Evolutionary conservation across 768 basidiomycete genomes (phyloP), one percentile per base, ranked within the genome.

Genomic region (Tylopilus cervinicoccineus): DNA sequence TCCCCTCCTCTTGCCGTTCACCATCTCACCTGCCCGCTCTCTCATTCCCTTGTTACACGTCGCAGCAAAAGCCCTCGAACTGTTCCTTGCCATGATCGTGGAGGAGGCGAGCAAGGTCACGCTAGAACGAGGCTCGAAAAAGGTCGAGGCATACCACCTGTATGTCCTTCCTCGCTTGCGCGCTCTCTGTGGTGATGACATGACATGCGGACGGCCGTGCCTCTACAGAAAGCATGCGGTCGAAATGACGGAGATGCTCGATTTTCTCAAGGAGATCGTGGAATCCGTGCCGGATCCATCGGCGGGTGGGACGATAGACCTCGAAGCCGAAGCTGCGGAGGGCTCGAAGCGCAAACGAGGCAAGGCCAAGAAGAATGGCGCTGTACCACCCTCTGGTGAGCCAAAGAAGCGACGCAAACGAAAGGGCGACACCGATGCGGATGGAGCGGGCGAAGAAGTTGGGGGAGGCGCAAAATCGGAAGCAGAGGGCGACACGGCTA

Each of bases 141-240:
- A 91, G 63, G 82, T 98, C 40, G 92, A 95, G 58, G 83, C 85
- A 0, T 94, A 95, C 70, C 93, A 96, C 69, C 68, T 98, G 94
- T 95, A 56, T 55, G 92, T 84, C 16, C 38, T n/a, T 37, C 11
- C 12, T 44, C 12, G 16, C 32, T 32, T 14, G 24, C 22, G 4
- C 29, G 22, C 33, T 7, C 33, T 17, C n/a, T 4, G 8, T 4
- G 27, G 12, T 28, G 27, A 11, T n/a, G n/a, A n/a, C n/a, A 28
- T 28, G 9, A 28, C 27, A 5, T 11, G 5, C 9, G 27, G n/a
- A n/a, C n/a, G n/a, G n/a, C n/a, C n/a, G n/a, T n/a, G n/a, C n/a
- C n/a, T n/a, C n/a, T n/a, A 34, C 64, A 97, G 94, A 54, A 98
- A 98, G 75, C 89, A 93, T 58, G 91, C 93, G 0, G 83, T 97